Percentiles rank a stretch among this genome's conserved stretches.
phyloP scores from a whole-genome alignment of 2,329 filamentous ascomycete genomes.

The Microdochium bolleyi region DNA sequence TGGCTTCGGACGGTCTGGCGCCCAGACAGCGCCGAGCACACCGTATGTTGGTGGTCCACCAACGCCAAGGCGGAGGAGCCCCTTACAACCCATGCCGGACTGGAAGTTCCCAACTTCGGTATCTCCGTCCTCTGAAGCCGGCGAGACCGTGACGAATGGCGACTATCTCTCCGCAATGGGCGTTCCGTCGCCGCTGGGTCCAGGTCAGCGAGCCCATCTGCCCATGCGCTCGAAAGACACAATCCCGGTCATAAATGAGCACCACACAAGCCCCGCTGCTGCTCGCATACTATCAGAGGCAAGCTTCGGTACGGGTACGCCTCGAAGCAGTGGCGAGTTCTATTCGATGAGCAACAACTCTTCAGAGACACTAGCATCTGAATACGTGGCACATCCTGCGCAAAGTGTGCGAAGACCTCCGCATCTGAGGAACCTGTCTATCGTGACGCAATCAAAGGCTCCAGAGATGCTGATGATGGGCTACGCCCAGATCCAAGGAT shows the following conservation, averaged over 20 bases:
- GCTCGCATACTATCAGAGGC: constrained; percentile 69
- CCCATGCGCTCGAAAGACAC: constrained; percentile 32
- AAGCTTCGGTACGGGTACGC: constrained; percentile 68
- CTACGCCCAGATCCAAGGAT: constrained; percentile 88
- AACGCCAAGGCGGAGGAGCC: constrained; percentile 26
- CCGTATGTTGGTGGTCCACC: constrained; percentile 26
- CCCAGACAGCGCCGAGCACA: constrained; percentile 36
- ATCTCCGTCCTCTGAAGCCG: constrained; percentile 26
- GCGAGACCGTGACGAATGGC: constrained; percentile 18
- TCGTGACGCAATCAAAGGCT: constrained; percentile 33
- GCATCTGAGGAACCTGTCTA: constrained; percentile 36
- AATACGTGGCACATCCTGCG: constrained; percentile 59
- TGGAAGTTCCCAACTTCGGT: constrained; percentile 48
- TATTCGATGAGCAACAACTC: constrained; percentile 95
- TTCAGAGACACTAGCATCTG: constrained; percentile 84
- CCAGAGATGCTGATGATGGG: constrained; percentile 95
- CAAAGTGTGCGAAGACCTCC: constrained; percentile 27
- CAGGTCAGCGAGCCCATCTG: constrained; percentile 11
- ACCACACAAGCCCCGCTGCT: constrained; percentile 33
- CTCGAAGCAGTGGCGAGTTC: constrained; percentile 87
- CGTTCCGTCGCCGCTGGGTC: constrained; percentile 19
- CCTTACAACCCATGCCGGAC: constrained; percentile 39
- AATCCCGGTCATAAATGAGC: constrained; percentile 47
- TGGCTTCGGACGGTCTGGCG: constrained; percentile 27
- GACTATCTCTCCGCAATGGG: constrained; percentile 29